Percentiles rank a stretch among this genome's conserved stretches.
Conservation (phyloP, 1,284 basidiomycete genomes). For the Salmacisia buchloeana region DNA sequence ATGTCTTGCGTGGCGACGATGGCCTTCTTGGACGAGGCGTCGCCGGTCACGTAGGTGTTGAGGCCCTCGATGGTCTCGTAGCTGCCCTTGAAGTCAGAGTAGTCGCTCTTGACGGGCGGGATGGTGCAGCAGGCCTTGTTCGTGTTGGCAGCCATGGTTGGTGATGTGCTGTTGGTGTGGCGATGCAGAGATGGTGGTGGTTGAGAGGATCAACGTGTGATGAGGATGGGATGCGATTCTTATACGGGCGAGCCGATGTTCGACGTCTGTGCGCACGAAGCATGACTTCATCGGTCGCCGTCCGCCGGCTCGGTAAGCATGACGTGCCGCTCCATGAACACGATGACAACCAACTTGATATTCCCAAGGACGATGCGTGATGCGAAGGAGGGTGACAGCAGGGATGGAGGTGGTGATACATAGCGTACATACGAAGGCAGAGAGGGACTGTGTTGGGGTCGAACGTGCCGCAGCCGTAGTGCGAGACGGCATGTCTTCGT, state of each 20-base stretch:
- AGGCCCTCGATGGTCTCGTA: slow-evolving; percentile 38
- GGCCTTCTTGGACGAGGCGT: slow-evolving; percentile 56
- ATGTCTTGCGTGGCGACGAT: slow-evolving; percentile 63
- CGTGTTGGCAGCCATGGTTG: slow-evolving; percentile 31
- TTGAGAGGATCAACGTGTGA: neutral
- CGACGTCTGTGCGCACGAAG: too few relatives aligned
- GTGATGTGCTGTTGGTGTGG: slow-evolving; percentile 13
- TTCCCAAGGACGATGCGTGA: neutral
- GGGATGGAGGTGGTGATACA: too few relatives aligned
- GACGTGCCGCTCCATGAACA: too few relatives aligned
- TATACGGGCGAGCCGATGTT: too few relatives aligned
- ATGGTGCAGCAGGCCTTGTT: slow-evolving; percentile 55
- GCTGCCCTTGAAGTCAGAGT: slow-evolving; percentile 54
- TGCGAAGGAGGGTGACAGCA: too few relatives aligned
- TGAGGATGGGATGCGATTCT: neutral
- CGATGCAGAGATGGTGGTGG: too few relatives aligned
- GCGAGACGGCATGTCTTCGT: too few relatives aligned
- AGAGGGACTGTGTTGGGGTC: too few relatives aligned
- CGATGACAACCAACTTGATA: neutral
- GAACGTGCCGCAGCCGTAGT: too few relatives aligned
- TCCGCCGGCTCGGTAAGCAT: too few relatives aligned
- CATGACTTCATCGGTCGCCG: too few relatives aligned
- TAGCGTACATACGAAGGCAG: too few relatives aligned
- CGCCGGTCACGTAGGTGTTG: slow-evolving; percentile 39
- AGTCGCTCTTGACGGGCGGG: slow-evolving; percentile 54